Evolutionary conservation across 2,329 filamentous ascomycete species (phyloP).

Genomic region (Westerdykella ornata): DNA sequence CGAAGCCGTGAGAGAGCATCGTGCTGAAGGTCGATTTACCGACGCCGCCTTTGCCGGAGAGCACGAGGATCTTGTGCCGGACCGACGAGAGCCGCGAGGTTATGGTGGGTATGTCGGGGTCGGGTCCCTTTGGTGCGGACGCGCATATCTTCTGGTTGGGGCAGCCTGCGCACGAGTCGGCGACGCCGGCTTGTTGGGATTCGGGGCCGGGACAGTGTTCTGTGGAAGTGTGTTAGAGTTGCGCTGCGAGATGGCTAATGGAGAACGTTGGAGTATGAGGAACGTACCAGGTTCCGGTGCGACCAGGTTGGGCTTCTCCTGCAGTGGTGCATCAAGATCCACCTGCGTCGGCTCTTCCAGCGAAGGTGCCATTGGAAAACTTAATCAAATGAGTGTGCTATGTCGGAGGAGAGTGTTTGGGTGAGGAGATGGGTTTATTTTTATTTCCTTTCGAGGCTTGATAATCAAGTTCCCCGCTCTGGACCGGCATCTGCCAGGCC

Average conservation of each 20-base stretch:
- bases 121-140: slow-evolving; percentile 86
- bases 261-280: slow-evolving; percentile 51
- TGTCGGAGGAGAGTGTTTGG: no score
- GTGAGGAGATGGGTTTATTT: not conserved
- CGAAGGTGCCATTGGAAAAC: slow-evolving; percentile 67
- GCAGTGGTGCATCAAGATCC: slow-evolving; percentile 68
- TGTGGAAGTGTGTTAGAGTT: slow-evolving; percentile 10
- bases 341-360: slow-evolving; percentile 64
- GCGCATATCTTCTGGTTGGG: slow-evolving; percentile 96
- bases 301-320: slow-evolving; percentile 74
- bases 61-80: slow-evolving; percentile 83
- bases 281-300: slow-evolving; percentile 72
- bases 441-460: slow-evolving; percentile 17
- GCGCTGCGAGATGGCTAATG: slow-evolving; percentile 32
- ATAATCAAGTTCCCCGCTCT: slow-evolving; percentile 25
- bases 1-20: slow-evolving; percentile 82
- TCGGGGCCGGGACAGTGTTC: slow-evolving; percentile 94
- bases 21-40: slow-evolving; percentile 93
- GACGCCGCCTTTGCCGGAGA: slow-evolving; percentile 93
- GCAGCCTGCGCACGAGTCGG: slow-evolving; percentile 85
- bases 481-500: no score
- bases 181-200: slow-evolving; percentile 58
- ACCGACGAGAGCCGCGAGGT: slow-evolving; percentile 73
- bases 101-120: slow-evolving; percentile 88
- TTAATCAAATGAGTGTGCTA: not conserved